phyloP scores from a whole-genome alignment of 73 alveolate genomes.

The Stentor coeruleus region DNA sequence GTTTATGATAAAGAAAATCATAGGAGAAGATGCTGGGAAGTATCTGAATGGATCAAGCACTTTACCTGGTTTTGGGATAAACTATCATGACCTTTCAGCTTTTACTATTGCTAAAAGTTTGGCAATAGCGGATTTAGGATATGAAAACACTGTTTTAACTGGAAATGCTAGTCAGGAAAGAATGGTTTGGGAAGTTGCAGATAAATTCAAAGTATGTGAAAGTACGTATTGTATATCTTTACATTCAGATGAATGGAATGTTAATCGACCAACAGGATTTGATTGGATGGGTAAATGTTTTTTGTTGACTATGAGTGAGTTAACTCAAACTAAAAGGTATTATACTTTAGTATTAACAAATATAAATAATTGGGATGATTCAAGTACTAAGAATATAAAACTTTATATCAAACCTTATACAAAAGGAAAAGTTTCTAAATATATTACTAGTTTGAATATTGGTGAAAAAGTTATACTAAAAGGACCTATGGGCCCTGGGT shows the following conservation, averaged over 20 bases:
- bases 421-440: background rate
- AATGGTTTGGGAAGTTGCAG: background rate
- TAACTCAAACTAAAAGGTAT: background rate
- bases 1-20: background rate
- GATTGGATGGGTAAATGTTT: constrained; percentile 17
- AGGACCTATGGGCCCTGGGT: background rate
- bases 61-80: background rate
- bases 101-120: background rate
- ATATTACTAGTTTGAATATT: background rate
- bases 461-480: background rate
- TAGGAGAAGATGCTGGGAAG: constrained; percentile 23
- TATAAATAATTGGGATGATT: background rate
- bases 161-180: background rate
- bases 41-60: background rate
- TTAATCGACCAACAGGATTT: background rate
- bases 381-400: background rate
- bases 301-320: background rate
- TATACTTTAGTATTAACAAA: background rate
- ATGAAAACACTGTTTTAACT: background rate
- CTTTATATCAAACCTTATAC: background rate
- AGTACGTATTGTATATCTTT: background rate
- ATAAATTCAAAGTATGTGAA: background rate
- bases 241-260: background rate
- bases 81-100: background rate
- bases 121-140: background rate